These are phyloP conservation scores for Nicotiana otophora DNA, from an alignment of 257 asterid genomes.

Conservation along the genomic window DNA sequence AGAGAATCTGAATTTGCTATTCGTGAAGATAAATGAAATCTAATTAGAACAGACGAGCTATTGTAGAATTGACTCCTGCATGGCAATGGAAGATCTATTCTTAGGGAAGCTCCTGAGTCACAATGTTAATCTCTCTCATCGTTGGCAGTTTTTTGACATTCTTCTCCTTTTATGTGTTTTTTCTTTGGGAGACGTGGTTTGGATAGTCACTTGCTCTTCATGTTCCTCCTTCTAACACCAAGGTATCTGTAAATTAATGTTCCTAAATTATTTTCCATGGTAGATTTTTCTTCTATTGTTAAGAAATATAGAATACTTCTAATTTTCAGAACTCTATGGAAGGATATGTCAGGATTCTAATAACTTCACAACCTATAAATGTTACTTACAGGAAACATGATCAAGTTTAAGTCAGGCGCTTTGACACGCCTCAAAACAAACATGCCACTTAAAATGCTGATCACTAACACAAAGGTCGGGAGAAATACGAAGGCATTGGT, in stretches of 20 bases:
- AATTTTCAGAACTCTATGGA: not conserved
- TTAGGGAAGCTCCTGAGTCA: not conserved
- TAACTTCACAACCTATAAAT: constrained; percentile 10
- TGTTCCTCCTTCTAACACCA: not conserved
- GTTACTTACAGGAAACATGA: constrained; percentile 71
- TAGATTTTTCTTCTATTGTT: not conserved
- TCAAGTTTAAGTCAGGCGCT: constrained; percentile 77
- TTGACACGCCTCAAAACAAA: constrained; percentile 75
- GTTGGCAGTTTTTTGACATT: not conserved
- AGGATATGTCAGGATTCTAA: constrained; percentile 3
- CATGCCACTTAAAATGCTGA: constrained; percentile 93
- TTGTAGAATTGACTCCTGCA: not conserved
- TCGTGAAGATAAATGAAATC: not conserved
- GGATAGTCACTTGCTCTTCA: not conserved
- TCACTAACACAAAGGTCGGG: constrained; percentile 88
- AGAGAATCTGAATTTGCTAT: not conserved
- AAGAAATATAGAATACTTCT: not conserved
- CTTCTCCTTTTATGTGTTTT: not conserved
- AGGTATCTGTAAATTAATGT: not conserved
- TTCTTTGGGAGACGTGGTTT: not conserved
- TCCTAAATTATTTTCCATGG: not conserved
- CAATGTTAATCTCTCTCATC: constrained; percentile 3
- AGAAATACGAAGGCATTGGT: constrained; percentile 88
- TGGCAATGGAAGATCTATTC: not conserved
- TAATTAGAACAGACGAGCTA: not conserved